Base-by-base conservation (phyloP, 2,329 filamentous ascomycete species). In the Penicillium sp. region DNA sequence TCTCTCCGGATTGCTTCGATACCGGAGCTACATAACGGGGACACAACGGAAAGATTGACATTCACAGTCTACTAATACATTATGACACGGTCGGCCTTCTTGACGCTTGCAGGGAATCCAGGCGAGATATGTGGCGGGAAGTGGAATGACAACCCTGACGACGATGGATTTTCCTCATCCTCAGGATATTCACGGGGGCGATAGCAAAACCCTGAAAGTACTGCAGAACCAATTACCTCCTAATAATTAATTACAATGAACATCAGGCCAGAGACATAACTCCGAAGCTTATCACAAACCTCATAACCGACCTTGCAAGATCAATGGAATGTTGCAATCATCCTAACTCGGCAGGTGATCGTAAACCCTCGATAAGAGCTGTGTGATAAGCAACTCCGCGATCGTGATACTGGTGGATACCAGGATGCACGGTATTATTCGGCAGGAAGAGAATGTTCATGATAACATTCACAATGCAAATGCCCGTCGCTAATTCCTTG, bases 11-110 rank as follows among this genome's bases (percentile, higher is more conserved):
- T 27, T 37, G 18, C 42, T 53, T 37, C 51, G 51, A 37, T 27
- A 41, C 43, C 20, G 51, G 29, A 42, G 27, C 51, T 41, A 15
- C 37, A 23, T 20, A 26, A 33, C 40, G 51, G 51, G 51, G 48
- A 40, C 31, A 35, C 45, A 31, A 49, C 47, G 47, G 47, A 49
- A 33, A 49, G 29, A 25, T n/a, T 33, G 29, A 11, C 18, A 47
- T n/a, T 48, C n/a, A 45, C 22, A 27, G 1, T 37, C 15, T 26
- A 44, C 25, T 44, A 27, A 45, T 31, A 20, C n/a, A 22, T 22
- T 40, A 18, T 40, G 9, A 11, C 37, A 40, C 18, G 18, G 37
- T 40, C 35, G 7, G 18, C 1, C 8, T 18, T 37, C 33, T 14
- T 40, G 37, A 8, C n/a, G 14, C 14, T 40, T 40, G 18, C 18